phyloP scores from a whole-genome alignment of 176 grass and related monocot genomes.

The Triticum turgidum region DNA sequence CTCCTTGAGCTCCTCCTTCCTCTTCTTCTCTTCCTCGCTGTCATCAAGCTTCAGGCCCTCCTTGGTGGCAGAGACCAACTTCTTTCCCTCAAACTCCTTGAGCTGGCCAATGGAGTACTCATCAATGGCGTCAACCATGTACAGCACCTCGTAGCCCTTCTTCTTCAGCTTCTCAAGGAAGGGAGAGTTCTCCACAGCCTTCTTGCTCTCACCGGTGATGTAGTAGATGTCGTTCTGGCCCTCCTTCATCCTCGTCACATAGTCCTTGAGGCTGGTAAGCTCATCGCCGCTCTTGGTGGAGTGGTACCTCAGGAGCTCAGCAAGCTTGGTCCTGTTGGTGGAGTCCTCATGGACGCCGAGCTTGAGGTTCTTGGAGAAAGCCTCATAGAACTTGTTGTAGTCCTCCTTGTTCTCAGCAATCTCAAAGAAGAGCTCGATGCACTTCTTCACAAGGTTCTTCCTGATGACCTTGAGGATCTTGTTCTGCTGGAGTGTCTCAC shows the following conservation, averaged over 20 bases:
- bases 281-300: constrained; percentile 98
- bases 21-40: constrained; percentile 88
- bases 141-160: constrained; percentile 85
- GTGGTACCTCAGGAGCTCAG: constrained; percentile 88
- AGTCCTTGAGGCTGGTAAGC: constrained; percentile 98
- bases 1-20: constrained; percentile 77
- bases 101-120: constrained; percentile 92
- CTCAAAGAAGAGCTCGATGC: constrained; percentile 95
- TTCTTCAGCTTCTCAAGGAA: constrained; percentile 98
- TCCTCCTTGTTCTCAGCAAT: constrained; percentile 99
- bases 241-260: constrained; percentile 99
- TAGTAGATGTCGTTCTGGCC: constrained; percentile 95
- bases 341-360: constrained; percentile 92
- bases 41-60: constrained; percentile 96
- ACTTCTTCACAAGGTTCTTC: constrained; percentile 98
- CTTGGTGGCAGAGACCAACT: constrained; percentile 96
- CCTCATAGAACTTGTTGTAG: constrained; percentile 96
- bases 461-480: constrained; percentile 96
- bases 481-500: constrained; percentile 97
- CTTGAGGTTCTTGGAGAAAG: constrained; percentile 99
- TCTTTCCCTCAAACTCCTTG: constrained; percentile 99
- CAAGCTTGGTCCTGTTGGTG: constrained; percentile 80
- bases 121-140: constrained; percentile 90
- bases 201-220: constrained; percentile 99
- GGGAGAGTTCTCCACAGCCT: constrained; percentile 94